Evolutionary conservation across 345 rosid species (phyloP).

Genomic region (Eutrema yunnanense): DNA sequence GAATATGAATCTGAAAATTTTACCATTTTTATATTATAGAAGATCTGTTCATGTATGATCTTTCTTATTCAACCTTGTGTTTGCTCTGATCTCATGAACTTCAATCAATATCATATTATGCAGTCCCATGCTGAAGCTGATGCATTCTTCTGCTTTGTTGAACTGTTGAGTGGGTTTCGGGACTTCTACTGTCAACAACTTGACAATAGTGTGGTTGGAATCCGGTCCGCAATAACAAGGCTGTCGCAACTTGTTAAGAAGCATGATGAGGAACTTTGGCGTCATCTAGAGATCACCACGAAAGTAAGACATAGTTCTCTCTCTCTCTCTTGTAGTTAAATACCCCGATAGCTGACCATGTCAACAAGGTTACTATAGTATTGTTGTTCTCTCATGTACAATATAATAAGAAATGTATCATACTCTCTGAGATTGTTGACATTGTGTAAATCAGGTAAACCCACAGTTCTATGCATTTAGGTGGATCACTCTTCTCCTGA

Average conservation of each 20-base stretch:
- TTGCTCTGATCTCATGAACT: background rate
- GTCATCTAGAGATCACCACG: conserved; percentile 94
- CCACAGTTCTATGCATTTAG: conserved; percentile 95
- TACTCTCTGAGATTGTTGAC: conserved; percentile 1
- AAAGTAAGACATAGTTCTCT: conserved; percentile 48
- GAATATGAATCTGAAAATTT: background rate
- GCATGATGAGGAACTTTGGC: conserved; percentile 99
- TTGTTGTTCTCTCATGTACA: background rate
- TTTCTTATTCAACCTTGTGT: background rate
- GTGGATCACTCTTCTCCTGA: conserved; percentile 97
- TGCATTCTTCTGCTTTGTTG: conserved; percentile 73
- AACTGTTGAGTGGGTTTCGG: conserved; percentile 89
- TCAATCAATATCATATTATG: conserved; percentile 9
- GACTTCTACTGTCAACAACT: conserved; percentile 97
- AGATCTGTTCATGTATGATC: background rate
- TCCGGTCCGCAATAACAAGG: conserved; percentile 76
- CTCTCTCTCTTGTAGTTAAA: background rate
- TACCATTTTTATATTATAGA: background rate
- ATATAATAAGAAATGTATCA: background rate
- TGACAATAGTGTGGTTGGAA: conserved; percentile 94
- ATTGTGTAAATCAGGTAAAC: conserved; percentile 54
- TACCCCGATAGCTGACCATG: background rate
- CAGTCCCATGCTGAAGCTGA: conserved; percentile 34
- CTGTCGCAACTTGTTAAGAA: conserved; percentile 80
- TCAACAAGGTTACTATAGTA: background rate